A percentile compares a stretch with the other conserved stretches of the same genome.
phyloP scores from a whole-genome alignment of 2,329 filamentous ascomycete species.

The Annulohypoxylon truncatum region DNA sequence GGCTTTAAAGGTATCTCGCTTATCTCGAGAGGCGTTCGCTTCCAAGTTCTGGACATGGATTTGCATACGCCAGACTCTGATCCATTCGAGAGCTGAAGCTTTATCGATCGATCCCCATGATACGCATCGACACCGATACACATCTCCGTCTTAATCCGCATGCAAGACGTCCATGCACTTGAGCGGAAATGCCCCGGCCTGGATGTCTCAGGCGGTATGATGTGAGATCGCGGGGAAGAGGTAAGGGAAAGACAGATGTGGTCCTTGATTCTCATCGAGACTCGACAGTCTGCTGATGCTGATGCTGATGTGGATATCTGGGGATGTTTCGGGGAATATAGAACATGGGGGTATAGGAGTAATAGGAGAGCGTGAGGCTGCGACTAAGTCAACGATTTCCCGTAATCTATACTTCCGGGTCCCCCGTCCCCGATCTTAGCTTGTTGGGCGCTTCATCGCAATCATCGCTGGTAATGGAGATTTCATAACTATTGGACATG shows the following conservation, averaged over 20 bases:
- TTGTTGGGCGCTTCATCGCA: not conserved
- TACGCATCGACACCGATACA: not conserved
- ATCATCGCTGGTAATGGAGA: slow-evolving; percentile 19
- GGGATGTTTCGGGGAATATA: slow-evolving; percentile 6
- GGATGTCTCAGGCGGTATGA: not conserved
- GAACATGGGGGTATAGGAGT: slow-evolving; percentile 3
- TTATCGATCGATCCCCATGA: not conserved
- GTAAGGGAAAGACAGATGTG: not conserved
- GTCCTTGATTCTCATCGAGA: not conserved
- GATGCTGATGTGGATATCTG: not conserved
- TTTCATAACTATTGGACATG: slow-evolving; percentile 13
- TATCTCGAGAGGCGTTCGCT: slow-evolving; percentile 36
- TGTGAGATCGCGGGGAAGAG: slow-evolving; percentile 1
- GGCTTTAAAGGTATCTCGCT: slow-evolving; percentile 21
- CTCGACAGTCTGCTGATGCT: not conserved
- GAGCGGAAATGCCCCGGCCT: slow-evolving; percentile 4
- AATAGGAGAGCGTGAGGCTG: not conserved
- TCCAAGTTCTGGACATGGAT: slow-evolving; percentile 14
- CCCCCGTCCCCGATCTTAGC: slow-evolving; percentile 16
- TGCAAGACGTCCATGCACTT: slow-evolving; percentile 5
- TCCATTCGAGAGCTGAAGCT: slow-evolving; percentile 1
- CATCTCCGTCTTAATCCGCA: not conserved
- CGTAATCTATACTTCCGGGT: not conserved
- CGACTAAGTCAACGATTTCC: slow-evolving; percentile 7
- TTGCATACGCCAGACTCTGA: not conserved